Evolutionary conservation across 768 basidiomycete species (phyloP).

Genomic region (Mycena haematopus): DNA sequence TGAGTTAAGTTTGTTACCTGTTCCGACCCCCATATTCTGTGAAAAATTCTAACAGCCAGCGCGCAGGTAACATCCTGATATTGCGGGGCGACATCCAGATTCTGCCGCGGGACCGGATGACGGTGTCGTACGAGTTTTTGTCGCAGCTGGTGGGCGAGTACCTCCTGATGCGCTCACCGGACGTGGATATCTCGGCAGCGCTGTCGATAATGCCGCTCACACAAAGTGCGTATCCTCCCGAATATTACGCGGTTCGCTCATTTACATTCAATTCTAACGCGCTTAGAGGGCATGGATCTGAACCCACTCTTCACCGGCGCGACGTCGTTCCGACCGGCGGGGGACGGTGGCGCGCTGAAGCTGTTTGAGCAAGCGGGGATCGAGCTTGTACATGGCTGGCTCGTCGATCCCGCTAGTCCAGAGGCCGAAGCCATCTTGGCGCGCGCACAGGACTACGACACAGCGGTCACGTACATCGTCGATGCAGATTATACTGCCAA

Average conservation of each 20-base stretch:
- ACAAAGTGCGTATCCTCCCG: conserved; percentile 71
- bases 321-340: conserved; percentile 70
- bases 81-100: conserved; percentile 84
- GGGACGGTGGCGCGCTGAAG: conserved; percentile 77
- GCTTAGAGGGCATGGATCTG: conserved; percentile 83
- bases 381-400: conserved; percentile 88
- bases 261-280: background rate
- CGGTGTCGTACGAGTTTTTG: conserved; percentile 85
- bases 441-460: conserved; percentile 71
- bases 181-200: conserved; percentile 72
- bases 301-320: conserved; percentile 83
- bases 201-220: conserved; percentile 79
- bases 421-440: conserved; percentile 61
- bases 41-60: conserved; percentile 13
- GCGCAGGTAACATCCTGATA: conserved; percentile 84
- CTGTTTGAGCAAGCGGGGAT: conserved; percentile 87
- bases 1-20: conserved; percentile 39
- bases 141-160: conserved; percentile 85
- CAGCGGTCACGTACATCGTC: conserved; percentile 74
- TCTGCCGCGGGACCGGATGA: conserved; percentile 64
- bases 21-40: background rate
- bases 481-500: conserved; percentile 79
- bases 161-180: conserved; percentile 64
- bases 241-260: background rate
- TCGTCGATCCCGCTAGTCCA: conserved; percentile 69